Conservation (phyloP, 805 yeast species). For the Saccharomycopsis sp. region DNA sequence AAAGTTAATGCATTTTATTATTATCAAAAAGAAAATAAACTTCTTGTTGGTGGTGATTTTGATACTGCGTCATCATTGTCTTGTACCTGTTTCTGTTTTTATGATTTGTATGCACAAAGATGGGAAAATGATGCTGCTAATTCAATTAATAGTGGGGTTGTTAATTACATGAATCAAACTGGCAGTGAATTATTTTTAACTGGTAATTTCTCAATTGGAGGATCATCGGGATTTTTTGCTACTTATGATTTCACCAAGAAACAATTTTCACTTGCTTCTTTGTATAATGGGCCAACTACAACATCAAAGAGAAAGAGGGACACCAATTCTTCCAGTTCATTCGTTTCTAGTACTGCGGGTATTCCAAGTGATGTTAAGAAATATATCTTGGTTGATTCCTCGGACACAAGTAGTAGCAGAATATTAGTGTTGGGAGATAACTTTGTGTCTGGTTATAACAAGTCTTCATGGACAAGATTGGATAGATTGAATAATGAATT, state of each 20-base stretch:
- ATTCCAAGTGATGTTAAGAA: slow-evolving; percentile 33
- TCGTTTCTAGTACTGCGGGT: slow-evolving; percentile 26
- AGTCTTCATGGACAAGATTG: slow-evolving; percentile 15
- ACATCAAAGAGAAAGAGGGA: slow-evolving; percentile 11
- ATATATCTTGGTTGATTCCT: slow-evolving; percentile 41
- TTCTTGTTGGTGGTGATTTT: slow-evolving; percentile 71
- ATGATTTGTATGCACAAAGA: slow-evolving; percentile 43
- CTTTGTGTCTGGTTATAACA: slow-evolving; percentile 29
- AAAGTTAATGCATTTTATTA: slow-evolving; percentile 36
- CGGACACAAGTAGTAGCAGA: slow-evolving; percentile 8
- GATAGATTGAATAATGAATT: slow-evolving; percentile 15
- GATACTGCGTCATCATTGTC: slow-evolving; percentile 45
- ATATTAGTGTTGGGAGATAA: slow-evolving; percentile 34
- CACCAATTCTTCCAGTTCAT: slow-evolving; percentile 19
- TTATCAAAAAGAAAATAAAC: slow-evolving; percentile 33
- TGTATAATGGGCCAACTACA: slow-evolving; percentile 21
- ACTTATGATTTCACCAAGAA: slow-evolving; percentile 46
- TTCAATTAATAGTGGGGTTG: slow-evolving; percentile 40
- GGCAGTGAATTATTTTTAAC: slow-evolving; percentile 34
- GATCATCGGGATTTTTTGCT: slow-evolving; percentile 36
- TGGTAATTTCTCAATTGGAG: slow-evolving; percentile 47
- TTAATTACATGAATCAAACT: slow-evolving; percentile 46
- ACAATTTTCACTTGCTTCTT: slow-evolving; percentile 23
- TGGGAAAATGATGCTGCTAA: slow-evolving; percentile 42
- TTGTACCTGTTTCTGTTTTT: slow-evolving; percentile 64